A percentile compares a stretch with the other conserved stretches of the same genome.
Conservation (phyloP, 2,329 filamentous ascomycete species). For the Geosmithia morbida region DNA sequence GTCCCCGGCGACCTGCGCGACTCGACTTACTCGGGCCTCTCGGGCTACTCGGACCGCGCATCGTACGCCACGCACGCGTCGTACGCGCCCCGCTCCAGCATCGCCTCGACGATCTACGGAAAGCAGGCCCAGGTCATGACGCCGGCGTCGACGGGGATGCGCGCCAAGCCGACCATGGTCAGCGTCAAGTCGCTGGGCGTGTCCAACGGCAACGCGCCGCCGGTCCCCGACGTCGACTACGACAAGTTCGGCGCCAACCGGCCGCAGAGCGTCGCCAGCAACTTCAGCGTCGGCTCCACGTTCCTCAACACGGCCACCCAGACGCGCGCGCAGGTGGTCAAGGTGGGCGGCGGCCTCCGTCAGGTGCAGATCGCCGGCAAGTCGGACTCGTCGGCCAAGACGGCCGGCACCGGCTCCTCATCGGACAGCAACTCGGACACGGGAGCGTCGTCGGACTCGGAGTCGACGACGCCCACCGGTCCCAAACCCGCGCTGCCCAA, state of each 20-base stretch:
- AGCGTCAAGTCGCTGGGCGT: constrained; percentile 65
- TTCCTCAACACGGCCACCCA: constrained; percentile 44
- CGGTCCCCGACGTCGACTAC: constrained; percentile 58
- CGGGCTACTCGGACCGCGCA: constrained; percentile 45
- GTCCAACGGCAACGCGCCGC: constrained; percentile 44
- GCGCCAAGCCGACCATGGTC: constrained; percentile 82
- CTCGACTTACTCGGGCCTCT: constrained; percentile 75
- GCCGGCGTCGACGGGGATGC: constrained; percentile 65
- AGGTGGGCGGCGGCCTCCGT: constrained; percentile 37
- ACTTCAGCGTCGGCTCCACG: constrained; percentile 54
- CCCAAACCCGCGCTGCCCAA: neutral
- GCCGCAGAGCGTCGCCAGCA: constrained; percentile 39
- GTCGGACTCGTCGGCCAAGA: constrained; percentile 13
- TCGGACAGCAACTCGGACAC: neutral
- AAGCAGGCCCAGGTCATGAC: constrained; percentile 74
- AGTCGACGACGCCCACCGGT: neutral
- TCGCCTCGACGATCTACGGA: constrained; percentile 88
- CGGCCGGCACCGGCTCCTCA: neutral
- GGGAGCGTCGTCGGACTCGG: neutral
- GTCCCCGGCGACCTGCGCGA: constrained; percentile 81
- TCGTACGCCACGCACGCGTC: constrained; percentile 42
- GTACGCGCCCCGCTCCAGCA: constrained; percentile 51
- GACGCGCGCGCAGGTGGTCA: constrained; percentile 44
- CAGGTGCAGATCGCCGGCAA: constrained; percentile 25
- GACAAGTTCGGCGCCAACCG: constrained; percentile 31